Percentiles rank a stretch among this genome's conserved stretches.
Evolutionary conservation across 177 flowering plant species (phyloP).

Genomic region (Vitis hybrid): DNA sequence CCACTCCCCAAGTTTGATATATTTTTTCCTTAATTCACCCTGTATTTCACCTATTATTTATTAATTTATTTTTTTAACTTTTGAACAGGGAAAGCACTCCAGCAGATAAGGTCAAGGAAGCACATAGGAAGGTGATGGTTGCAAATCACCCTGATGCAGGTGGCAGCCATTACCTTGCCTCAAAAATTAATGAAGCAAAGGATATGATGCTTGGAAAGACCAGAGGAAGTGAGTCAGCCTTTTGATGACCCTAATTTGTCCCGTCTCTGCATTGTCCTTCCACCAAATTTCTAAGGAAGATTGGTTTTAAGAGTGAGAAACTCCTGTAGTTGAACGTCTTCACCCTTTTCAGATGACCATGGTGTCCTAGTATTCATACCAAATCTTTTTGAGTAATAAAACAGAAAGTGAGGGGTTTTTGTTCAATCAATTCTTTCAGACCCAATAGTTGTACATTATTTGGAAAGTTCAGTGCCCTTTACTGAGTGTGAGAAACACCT

Average conservation of each 20-base stretch:
- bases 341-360: no score
- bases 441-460: no score
- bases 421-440: no score
- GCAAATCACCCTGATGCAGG: constrained; percentile 90
- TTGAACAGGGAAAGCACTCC: constrained; percentile 54
- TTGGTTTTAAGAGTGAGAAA: no score
- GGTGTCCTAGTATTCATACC: no score
- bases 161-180: constrained; percentile 81
- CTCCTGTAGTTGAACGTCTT: no score
- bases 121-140: constrained; percentile 81
- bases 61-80: background rate
- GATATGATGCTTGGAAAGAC: constrained; percentile 68
- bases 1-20: background rate
- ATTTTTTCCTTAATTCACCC: background rate
- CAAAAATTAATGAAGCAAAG: constrained; percentile 81
- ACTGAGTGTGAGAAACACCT: no score
- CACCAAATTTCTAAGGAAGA: no score
- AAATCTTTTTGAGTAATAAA: no score
- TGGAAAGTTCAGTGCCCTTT: no score
- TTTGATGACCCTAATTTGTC: constrained; percentile 23
- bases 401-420: no score
- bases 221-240: constrained; percentile 56
- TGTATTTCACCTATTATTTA: background rate
- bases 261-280: no score
- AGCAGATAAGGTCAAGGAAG: constrained; percentile 70